Base-by-base conservation (phyloP, 208 protist genomes). In the Angomonas deanei region DNA sequence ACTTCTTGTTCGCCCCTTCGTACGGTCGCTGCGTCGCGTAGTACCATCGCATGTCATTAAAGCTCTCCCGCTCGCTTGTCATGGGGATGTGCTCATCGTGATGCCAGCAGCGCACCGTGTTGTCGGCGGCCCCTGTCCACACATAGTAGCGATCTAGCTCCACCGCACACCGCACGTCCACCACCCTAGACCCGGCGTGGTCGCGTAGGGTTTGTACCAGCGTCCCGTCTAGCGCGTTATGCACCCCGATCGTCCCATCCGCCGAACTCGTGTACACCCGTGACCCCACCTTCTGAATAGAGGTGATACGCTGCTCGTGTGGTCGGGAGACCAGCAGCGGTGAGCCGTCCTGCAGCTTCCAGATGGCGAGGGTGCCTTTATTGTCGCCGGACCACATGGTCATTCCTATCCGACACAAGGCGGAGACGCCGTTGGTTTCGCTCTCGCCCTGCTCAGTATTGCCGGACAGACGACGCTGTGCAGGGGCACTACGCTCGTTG, bases 341-440 rank as follows among this genome's bases (percentile, higher is more conserved):
- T 3, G 39, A 55, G n/a, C 70, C 65, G 55, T 76, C 69, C 52
- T 77, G 72, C 23, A 94, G 65, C 55, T 64, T 67, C 88, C 88
- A 94, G 30, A 83, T 78, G n/a, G 66, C 64, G 6, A 94, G 61
- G 47, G 54, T 48, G 11, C 88, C 88, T 33, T 70, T 77, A 32
- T 89, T 67, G 61, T 94, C 88, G 21, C 88, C 88, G 3, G 88
- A 91, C 88, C 88, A 94, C 82, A 94, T 90, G n/a, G 66, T 78
- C 19, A 88, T 76, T 4, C 88, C 88, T 3, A 90, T 84, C 2
- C 88, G 82, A 55, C 82, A 90, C 54, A 94, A 68, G 56, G 82
- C 80, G 21, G 84, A 92, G 11, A 94, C 82, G n/a, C 84, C 84
- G 27, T 78, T 77, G 15, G 1, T 21, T 13, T 5, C 8, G 6